These are phyloP conservation scores for Ulota crispa DNA, from an alignment of 225 moss, liverwort and hornwort species.

Conservation along the genomic window DNA sequence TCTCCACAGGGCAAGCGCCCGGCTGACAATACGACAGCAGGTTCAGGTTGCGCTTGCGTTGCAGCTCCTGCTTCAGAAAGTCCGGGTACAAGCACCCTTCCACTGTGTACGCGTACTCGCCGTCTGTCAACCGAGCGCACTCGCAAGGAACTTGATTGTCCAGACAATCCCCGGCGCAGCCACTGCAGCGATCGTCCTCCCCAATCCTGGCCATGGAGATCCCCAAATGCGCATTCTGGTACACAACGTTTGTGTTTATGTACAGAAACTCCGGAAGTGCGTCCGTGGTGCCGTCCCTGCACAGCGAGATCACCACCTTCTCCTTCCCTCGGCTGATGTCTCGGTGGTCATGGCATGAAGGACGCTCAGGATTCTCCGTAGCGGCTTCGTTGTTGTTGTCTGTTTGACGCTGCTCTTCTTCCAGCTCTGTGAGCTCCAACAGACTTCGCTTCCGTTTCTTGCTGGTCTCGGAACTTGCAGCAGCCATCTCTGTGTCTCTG, in stretches of 20 bases:
- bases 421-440: neutral
- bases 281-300: constrained; percentile 22
- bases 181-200: constrained; percentile 74
- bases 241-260: constrained; percentile 57
- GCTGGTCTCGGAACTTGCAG: constrained; percentile 28
- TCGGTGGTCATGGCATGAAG: constrained; percentile 12
- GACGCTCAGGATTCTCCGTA: neutral
- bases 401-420: neutral
- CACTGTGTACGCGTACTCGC: constrained; percentile 68
- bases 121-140: constrained; percentile 66
- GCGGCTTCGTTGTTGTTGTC: neutral
- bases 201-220: constrained; percentile 74
- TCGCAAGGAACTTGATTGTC: constrained; percentile 57
- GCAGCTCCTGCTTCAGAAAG: constrained; percentile 57
- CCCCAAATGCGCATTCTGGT: constrained; percentile 61
- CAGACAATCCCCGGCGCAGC: constrained; percentile 67
- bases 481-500: neutral
- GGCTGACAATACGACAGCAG: constrained; percentile 44
- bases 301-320: constrained; percentile 49
- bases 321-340: constrained; percentile 87
- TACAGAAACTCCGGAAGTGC: constrained; percentile 56
- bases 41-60: constrained; percentile 11
- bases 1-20: constrained; percentile 57
- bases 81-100: constrained; percentile 59
- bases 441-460: constrained; percentile 28